Conservation (phyloP, 306 rosid species). For the barrel medic (Medicago truncatula) region DNA sequence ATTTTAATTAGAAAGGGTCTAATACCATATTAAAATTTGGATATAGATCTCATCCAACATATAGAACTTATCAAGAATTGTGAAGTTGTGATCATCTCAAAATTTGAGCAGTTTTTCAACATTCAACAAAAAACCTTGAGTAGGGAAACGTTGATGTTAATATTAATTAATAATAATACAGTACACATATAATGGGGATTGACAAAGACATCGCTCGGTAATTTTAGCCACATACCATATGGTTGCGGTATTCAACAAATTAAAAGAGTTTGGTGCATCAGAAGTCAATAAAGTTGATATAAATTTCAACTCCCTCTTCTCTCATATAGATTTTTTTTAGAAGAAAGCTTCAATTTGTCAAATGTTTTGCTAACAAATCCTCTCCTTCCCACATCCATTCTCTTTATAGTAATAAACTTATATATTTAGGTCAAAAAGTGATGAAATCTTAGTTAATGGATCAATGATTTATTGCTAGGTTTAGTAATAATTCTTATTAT, state of each 20-base stretch:
- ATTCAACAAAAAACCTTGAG: conserved; percentile 38
- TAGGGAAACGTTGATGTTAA: conserved; percentile 25
- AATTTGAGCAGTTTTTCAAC: too few relatives aligned
- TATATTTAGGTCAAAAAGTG: conserved; percentile 42
- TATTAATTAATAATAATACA: conserved; percentile 1
- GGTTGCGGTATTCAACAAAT: conserved; percentile 51
- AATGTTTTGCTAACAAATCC: conserved; percentile 47
- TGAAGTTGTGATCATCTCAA: too few relatives aligned
- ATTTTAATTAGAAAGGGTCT: too few relatives aligned
- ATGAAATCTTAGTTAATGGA: conserved; percentile 25
- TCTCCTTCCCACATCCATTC: conserved; percentile 12
- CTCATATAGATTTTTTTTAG: conserved; percentile 28
- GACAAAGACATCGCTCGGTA: conserved; percentile 44
- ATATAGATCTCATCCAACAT: too few relatives aligned
- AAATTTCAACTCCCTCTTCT: conserved; percentile 48
- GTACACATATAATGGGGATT: conserved; percentile 16
- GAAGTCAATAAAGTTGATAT: conserved; percentile 61
- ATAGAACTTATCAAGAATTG: too few relatives aligned
- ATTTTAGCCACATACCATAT: conserved; percentile 44
- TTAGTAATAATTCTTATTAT: background rate
- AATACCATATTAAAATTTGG: too few relatives aligned
- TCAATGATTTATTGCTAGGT: conserved; percentile 21
- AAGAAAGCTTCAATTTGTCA: conserved; percentile 51
- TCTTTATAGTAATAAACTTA: conserved; percentile 30
- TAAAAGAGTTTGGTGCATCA: conserved; percentile 47